These are phyloP conservation scores for Melanomma pulvis-pyrius DNA, from an alignment of 495 filamentous ascomycete species.

Conservation along the genomic window DNA sequence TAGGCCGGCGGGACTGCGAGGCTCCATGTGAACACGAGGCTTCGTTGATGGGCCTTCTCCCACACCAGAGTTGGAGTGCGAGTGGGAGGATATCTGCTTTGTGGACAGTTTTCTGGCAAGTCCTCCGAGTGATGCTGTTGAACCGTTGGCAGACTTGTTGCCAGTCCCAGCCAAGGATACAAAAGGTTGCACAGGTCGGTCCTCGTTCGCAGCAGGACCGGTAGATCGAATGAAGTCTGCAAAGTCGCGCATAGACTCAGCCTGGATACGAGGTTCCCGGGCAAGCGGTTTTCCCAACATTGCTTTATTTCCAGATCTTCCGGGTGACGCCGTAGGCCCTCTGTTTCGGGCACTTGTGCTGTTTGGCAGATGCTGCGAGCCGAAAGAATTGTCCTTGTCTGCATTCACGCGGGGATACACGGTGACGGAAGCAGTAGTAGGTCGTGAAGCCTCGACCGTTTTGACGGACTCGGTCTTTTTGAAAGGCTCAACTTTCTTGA, in stretches of 20 bases:
- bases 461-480: conserved; percentile 21
- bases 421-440: conserved; percentile 19
- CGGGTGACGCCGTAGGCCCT: neutral
- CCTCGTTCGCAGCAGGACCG: conserved; percentile 58
- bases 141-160: neutral
- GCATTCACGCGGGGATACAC: conserved; percentile 35
- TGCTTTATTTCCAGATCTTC: neutral
- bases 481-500: no score
- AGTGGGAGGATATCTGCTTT: conserved; percentile 4
- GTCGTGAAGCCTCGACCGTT: conserved; percentile 18
- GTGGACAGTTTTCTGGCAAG: conserved; percentile 30
- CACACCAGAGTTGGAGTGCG: conserved; percentile 9
- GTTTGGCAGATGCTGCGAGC: conserved; percentile 24
- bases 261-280: conserved; percentile 66
- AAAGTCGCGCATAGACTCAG: conserved; percentile 72
- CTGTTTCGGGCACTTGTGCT: conserved; percentile 8
- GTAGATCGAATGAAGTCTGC: conserved; percentile 85
- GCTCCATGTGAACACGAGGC: conserved; percentile 53
- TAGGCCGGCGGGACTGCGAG: conserved; percentile 67
- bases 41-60: conserved; percentile 25
- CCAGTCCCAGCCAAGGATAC: conserved; percentile 24
- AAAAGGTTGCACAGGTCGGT: conserved; percentile 36
- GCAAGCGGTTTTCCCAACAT: conserved; percentile 43
- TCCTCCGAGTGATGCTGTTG: conserved; percentile 21
- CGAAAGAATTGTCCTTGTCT: conserved; percentile 23